Evolutionary conservation across 768 basidiomycete genomes (phyloP).

Genomic region (Grammothele lineata): DNA sequence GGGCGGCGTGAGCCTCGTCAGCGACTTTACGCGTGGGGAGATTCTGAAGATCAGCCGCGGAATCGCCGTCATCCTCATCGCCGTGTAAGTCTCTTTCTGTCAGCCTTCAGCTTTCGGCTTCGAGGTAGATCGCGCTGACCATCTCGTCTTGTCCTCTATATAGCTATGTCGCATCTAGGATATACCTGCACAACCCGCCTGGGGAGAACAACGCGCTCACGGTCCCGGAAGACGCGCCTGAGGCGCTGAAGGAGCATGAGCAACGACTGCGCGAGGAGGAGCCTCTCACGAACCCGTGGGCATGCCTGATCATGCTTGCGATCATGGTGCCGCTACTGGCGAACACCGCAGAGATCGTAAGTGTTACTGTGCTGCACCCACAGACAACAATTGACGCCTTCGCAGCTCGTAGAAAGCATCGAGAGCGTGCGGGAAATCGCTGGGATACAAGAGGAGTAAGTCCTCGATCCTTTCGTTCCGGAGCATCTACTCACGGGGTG

Average conservation of each 20-base stretch:
- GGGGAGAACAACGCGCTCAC: constrained; percentile 45
- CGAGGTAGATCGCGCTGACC: no score
- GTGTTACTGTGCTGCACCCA: constrained; percentile 11
- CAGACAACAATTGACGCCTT: background rate
- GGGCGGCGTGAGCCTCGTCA: constrained; percentile 27
- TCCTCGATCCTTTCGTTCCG: background rate
- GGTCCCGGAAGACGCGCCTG: constrained; percentile 37
- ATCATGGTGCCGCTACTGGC: constrained; percentile 60
- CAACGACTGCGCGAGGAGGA: constrained; percentile 39
- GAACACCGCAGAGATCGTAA: constrained; percentile 66
- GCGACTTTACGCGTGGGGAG: constrained; percentile 38
- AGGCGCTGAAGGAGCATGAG: constrained; percentile 27
- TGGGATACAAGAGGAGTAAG: background rate
- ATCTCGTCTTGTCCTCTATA: background rate
- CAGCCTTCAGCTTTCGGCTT: no score
- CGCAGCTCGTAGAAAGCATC: background rate
- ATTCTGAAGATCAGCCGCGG: constrained; percentile 66
- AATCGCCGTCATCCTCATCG: constrained; percentile 55
- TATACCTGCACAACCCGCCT: constrained; percentile 69
- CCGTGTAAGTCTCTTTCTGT: constrained; percentile 42
- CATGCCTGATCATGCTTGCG: constrained; percentile 49
- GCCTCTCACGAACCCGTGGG: constrained; percentile 61
- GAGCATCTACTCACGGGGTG: no score
- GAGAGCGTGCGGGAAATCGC: background rate
- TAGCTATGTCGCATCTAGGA: constrained; percentile 63